phyloP scores from a whole-genome alignment of 176 grass and related monocot species.

The Dactylis glomerata region DNA sequence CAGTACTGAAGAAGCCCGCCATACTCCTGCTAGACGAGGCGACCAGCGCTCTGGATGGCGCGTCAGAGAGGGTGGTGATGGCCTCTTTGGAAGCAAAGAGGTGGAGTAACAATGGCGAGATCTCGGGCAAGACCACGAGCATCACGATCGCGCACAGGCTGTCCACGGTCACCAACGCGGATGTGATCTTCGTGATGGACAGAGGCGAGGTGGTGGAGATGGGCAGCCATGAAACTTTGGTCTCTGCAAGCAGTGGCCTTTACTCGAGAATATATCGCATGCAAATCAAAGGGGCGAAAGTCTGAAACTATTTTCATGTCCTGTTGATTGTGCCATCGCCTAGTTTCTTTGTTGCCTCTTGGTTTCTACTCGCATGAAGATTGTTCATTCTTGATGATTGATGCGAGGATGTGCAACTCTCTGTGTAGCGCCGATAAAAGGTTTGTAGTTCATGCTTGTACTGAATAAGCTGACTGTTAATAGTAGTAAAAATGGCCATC shows the following conservation, averaged over 20 bases:
- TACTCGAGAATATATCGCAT: slow-evolving; percentile 41
- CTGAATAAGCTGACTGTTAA: no score
- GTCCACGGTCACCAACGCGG: slow-evolving; percentile 33
- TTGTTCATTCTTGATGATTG: no score
- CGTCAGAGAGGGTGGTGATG: slow-evolving; percentile 45
- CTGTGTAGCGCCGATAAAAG: no score
- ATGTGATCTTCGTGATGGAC: slow-evolving; percentile 52
- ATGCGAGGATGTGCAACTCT: no score
- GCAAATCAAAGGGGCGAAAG: slow-evolving; percentile 39
- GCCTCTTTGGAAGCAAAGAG: slow-evolving; percentile 14
- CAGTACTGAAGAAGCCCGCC: slow-evolving; percentile 45
- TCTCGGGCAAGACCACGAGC: slow-evolving; percentile 12
- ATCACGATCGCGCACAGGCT: slow-evolving; percentile 52
- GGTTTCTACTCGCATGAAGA: no score
- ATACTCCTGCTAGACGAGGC: slow-evolving; percentile 61
- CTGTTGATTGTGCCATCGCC: no score
- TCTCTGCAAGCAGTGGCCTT: slow-evolving; percentile 13
- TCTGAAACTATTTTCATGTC: no score
- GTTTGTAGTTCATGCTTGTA: no score
- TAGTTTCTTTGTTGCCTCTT: no score
- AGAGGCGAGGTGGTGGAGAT: slow-evolving; percentile 39
- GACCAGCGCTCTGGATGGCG: slow-evolving; percentile 52
- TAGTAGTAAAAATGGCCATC: no score
- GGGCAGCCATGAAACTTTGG: slow-evolving; percentile 31
- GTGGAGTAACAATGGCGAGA: slow-evolving; percentile 1